phyloP scores from a whole-genome alignment of 2,329 filamentous ascomycete species.

The Didymella pinodella region DNA sequence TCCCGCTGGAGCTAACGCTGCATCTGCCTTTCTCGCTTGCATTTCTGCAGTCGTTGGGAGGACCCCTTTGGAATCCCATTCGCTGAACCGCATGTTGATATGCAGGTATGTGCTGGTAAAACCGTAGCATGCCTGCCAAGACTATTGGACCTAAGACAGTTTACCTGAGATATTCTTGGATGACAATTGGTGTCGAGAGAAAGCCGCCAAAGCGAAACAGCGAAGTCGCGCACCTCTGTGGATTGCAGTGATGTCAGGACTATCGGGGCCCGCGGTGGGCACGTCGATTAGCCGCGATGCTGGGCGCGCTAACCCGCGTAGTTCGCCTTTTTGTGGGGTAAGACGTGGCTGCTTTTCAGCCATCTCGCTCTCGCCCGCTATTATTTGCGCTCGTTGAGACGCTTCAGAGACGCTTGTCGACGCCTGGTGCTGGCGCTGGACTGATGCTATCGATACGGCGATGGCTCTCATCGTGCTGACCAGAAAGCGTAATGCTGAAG shows the following conservation, averaged over 20 bases:
- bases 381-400: slow-evolving; percentile 21
- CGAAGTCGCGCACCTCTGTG: slow-evolving; percentile 18
- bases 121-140: slow-evolving; percentile 8
- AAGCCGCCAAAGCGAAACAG: not conserved
- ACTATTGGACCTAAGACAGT: slow-evolving; percentile 8
- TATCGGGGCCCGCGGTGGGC: slow-evolving; percentile 8
- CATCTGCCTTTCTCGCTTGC: slow-evolving; percentile 18
- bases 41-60: slow-evolving; percentile 10
- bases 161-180: not conserved
- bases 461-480: slow-evolving; percentile 4
- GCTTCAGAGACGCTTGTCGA: slow-evolving; percentile 19
- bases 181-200: slow-evolving; percentile 3
- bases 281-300: slow-evolving; percentile 21
- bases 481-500: slow-evolving; percentile 13
- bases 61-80: slow-evolving; percentile 5
- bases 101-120: slow-evolving; percentile 8
- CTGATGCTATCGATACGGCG: slow-evolving; percentile 21
- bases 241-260: slow-evolving; percentile 24
- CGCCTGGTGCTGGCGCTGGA: slow-evolving; percentile 18
- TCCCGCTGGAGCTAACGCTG: slow-evolving; percentile 11
- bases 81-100: slow-evolving; percentile 6
- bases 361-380: slow-evolving; percentile 18
- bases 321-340: slow-evolving; percentile 18
- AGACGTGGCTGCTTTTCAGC: slow-evolving; percentile 16
- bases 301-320: slow-evolving; percentile 10